A percentile compares a stretch with the other conserved stretches of the same genome.
Evolutionary conservation across 2,329 filamentous ascomycete species (phyloP).

Genomic region (Paracamarosporium sp.): DNA sequence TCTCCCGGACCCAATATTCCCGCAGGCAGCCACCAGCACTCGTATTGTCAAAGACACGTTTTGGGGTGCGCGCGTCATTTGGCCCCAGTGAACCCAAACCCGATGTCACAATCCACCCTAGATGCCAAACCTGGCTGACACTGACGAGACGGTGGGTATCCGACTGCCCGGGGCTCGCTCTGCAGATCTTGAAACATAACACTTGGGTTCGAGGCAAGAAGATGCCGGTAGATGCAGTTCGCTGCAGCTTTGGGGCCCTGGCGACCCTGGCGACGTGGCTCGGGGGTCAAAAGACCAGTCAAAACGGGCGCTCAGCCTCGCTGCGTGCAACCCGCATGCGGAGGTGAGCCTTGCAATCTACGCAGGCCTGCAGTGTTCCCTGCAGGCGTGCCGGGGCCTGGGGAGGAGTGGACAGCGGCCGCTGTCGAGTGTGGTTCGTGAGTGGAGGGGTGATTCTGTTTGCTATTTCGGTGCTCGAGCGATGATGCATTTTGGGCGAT

Average conservation of each 20-base stretch:
- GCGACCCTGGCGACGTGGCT: background rate
- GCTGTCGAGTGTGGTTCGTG: background rate
- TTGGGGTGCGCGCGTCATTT: background rate
- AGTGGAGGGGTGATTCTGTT: background rate
- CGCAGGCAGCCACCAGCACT: background rate
- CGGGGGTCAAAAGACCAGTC: slow-evolving; percentile 10
- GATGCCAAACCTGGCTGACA: background rate
- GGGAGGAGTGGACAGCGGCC: background rate
- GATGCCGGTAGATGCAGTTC: slow-evolving; percentile 2
- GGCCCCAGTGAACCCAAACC: background rate
- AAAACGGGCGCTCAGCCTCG: background rate
- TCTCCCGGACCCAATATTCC: background rate
- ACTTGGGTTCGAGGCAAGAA: background rate
- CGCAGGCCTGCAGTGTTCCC: background rate
- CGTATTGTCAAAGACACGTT: background rate
- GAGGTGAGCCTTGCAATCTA: slow-evolving; percentile 8
- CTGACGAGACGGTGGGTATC: background rate
- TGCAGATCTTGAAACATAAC: background rate
- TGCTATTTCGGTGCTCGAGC: background rate
- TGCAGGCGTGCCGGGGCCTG: slow-evolving; percentile 1
- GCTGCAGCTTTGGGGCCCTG: background rate
- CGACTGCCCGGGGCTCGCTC: background rate
- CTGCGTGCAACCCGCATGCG: background rate
- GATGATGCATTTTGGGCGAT: background rate
- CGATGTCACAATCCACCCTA: background rate